Percentiles rank a stretch among this genome's conserved stretches.
Evolutionary conservation across 139 green algal species (phyloP).

Genomic region (Closterium sp.): DNA sequence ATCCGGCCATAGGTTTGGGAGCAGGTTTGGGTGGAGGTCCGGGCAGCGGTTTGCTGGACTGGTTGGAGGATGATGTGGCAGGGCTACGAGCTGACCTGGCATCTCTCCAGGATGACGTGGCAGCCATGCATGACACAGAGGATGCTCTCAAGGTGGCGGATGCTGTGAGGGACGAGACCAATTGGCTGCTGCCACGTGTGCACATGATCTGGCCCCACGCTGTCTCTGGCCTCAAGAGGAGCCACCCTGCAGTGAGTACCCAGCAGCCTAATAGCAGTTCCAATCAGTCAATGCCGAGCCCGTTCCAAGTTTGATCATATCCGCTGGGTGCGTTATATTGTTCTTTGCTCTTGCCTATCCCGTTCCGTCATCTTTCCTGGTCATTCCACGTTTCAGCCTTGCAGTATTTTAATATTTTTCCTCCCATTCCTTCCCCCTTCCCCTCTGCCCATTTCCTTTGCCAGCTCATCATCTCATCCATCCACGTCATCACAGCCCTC

Average conservation of each 20-base stretch:
- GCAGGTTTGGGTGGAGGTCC: background rate
- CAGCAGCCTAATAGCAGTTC: too few species aligned
- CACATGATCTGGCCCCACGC: slow-evolving; percentile 26
- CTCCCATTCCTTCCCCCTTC: too few species aligned
- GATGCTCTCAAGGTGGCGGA: slow-evolving; percentile 6
- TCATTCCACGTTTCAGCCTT: too few species aligned
- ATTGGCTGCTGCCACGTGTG: slow-evolving; percentile 32
- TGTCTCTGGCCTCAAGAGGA: background rate
- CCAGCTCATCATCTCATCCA: background rate
- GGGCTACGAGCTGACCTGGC: background rate
- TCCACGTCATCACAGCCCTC: background rate
- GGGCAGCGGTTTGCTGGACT: background rate
- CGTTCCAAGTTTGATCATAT: too few species aligned
- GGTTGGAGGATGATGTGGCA: background rate
- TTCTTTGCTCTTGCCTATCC: background rate
- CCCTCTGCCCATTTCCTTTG: background rate
- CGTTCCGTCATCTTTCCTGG: too few species aligned
- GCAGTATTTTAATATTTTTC: too few species aligned
- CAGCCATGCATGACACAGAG: background rate
- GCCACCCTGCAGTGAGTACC: background rate
- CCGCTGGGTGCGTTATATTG: background rate
- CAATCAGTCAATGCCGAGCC: too few species aligned
- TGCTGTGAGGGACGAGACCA: slow-evolving; percentile 20
- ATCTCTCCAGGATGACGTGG: background rate
- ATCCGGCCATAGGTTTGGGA: background rate